Conservation (phyloP, 2,329 filamentous ascomycete species). For the Endothia cerciana region DNA sequence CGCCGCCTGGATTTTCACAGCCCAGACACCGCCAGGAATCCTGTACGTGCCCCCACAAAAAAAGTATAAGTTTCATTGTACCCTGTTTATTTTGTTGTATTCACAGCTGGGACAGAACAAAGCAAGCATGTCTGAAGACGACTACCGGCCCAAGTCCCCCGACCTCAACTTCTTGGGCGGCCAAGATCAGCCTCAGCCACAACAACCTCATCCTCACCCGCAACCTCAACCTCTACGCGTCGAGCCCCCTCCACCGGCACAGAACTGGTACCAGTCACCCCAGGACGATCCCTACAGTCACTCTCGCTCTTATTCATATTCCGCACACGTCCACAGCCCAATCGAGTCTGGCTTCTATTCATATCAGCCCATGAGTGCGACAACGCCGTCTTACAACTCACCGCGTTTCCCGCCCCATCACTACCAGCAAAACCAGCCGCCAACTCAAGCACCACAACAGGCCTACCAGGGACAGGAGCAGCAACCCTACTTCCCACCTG, state of each 20-base stretch:
- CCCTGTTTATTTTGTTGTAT: conserved; percentile 8
- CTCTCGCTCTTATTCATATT: conserved; percentile 29
- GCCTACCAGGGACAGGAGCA: conserved; percentile 3
- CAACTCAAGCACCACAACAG: conserved; percentile 6
- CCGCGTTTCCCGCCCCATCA: conserved; percentile 25
- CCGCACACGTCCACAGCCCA: conserved; percentile 26
- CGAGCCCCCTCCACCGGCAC: conserved; percentile 18
- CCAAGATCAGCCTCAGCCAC: conserved; percentile 31
- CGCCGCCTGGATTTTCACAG: not conserved
- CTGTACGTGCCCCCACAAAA: conserved; percentile 10
- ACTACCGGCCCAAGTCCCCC: conserved; percentile 62
- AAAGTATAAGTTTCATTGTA: conserved; percentile 7
- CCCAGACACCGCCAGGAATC: conserved; percentile 2
- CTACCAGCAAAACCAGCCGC: conserved; percentile 16
- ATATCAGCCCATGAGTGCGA: conserved; percentile 24
- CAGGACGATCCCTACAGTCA: conserved; percentile 23
- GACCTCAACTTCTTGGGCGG: conserved; percentile 45
- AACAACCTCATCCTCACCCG: conserved; percentile 7
- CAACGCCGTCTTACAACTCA: conserved; percentile 21
- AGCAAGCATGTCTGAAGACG: conserved; percentile 36
- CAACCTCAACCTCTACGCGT: conserved; percentile 15
- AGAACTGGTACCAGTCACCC: conserved; percentile 26
- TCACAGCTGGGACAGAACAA: conserved; percentile 7
- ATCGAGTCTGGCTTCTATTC: conserved; percentile 23
- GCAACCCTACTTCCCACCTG: conserved; percentile 17